Base-by-base conservation (phyloP, 2,329 filamentous ascomycete species). In the Ascochyta rabiei region DNA sequence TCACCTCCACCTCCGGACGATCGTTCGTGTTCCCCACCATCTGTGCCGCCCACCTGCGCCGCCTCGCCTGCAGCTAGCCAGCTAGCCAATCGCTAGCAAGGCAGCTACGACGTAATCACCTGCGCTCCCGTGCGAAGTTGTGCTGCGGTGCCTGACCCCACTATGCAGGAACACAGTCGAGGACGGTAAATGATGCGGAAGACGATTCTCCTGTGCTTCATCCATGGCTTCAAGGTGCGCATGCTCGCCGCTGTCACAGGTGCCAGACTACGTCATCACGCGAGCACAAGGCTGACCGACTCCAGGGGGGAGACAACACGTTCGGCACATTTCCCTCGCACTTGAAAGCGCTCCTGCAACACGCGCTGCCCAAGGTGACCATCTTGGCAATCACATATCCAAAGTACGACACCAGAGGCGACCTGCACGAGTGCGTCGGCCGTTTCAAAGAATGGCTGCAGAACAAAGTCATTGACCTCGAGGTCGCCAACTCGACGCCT, bases 401-500 rank as follows among this genome's bases (percentile, higher is more conserved):
- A 30, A 86, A 85, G 63, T 95, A 88, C 73, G 90, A 93, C 75
- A 95, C 90, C n/a, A 81, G 88, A 55, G 90, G 90, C 15, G 89
- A 93, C 70, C 76, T 95, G 42, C 79, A 81, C 41, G 84, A 88
- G 57, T 89, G 87, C 70, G 89, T 93, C 55, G 80, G 80, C 56
- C 81, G 85, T 24, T 93, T 95, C 76, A 86, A 87, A 61, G 87
- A 90, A 76, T 95, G 90, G 89, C 85, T 98, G 15, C 86, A 93
- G 62, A 89, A 97, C 71, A 90, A 90, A 67, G 90, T 98, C 66
- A 97, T 98, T 66, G 95, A 98, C 74, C 81, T 97, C 67, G 93
- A 99, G 77, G 93, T 97, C 53, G 86, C 84, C 24, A 89, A 90
- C 63, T 82, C 83, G 40, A 93, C 91, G 0, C 85, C 90, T 1